These are phyloP conservation scores for Candida koratica DNA, from an alignment of 805 yeast genomes.

Conservation along the genomic window DNA sequence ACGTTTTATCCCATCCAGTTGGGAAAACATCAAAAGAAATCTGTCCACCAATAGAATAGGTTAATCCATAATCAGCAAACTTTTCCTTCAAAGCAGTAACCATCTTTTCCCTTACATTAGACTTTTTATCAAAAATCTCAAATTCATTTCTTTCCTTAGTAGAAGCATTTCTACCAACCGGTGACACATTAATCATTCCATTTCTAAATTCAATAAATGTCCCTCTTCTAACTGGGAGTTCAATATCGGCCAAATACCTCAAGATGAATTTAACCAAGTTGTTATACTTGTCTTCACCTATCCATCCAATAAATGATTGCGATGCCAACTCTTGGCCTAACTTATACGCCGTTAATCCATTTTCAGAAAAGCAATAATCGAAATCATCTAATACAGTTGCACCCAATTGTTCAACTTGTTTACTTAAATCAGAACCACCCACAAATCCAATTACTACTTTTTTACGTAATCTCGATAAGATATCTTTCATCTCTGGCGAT, in stretches of 20 bases:
- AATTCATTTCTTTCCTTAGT: slow-evolving; percentile 90
- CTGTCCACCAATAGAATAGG: slow-evolving; percentile 99
- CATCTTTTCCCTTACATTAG: slow-evolving; percentile 78
- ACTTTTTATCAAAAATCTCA: slow-evolving; percentile 76
- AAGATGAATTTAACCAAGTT: slow-evolving; percentile 80
- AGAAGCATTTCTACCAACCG: slow-evolving; percentile 97
- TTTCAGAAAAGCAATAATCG: slow-evolving; percentile 95
- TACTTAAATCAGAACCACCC: slow-evolving; percentile 92
- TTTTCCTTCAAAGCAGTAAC: slow-evolving; percentile 79
- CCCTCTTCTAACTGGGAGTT: slow-evolving; percentile 96
- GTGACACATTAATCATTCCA: slow-evolving; percentile 98
- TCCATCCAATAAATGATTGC: slow-evolving; percentile 91
- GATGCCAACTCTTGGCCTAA: slow-evolving; percentile 82
- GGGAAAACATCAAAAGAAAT: slow-evolving; percentile 99
- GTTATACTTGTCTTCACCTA: slow-evolving; percentile 94
- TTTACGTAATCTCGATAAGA: slow-evolving; percentile 73
- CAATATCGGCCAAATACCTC: slow-evolving; percentile 78
- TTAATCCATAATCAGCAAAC: slow-evolving; percentile 80
- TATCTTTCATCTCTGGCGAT: slow-evolving; percentile 71
- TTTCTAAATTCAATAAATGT: slow-evolving; percentile 98
- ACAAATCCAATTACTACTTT: slow-evolving; percentile 95
- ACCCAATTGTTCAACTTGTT: slow-evolving; percentile 96
- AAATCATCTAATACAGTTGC: slow-evolving; percentile 68
- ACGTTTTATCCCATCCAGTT: slow-evolving; percentile 99
- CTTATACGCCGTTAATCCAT: slow-evolving; percentile 97